Conservation (phyloP, 139 green algal species). For the Bryopsis sp. region DNA sequence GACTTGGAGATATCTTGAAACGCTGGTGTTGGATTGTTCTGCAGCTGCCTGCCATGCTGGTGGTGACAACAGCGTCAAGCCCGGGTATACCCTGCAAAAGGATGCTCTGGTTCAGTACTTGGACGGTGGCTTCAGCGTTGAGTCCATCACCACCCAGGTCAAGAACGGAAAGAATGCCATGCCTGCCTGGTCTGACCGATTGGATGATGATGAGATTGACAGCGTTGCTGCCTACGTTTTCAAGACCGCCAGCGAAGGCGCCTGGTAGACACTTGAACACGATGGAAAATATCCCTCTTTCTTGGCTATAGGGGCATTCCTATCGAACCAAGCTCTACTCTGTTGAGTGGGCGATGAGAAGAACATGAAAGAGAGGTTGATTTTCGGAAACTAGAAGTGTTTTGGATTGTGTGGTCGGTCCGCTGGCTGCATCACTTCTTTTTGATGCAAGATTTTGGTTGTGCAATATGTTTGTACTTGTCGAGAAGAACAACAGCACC, state of each 20-base stretch:
- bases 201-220: constrained; percentile 62
- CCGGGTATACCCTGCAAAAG: constrained; percentile 53
- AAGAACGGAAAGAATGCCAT: constrained; percentile 59
- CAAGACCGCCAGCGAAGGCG: constrained; percentile 33
- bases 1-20: background rate
- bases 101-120: constrained; percentile 50
- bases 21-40: background rate
- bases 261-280: too few species aligned
- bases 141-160: constrained; percentile 48
- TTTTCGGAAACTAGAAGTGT: too few species aligned
- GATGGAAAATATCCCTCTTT: too few species aligned
- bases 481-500: too few species aligned
- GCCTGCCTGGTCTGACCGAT: constrained; percentile 52
- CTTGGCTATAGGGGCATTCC: too few species aligned
- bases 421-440: too few species aligned
- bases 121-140: constrained; percentile 44
- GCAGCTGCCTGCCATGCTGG: constrained; percentile 61
- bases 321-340: too few species aligned
- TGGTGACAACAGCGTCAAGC: constrained; percentile 47
- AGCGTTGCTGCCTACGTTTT: constrained; percentile 56
- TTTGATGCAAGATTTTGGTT: too few species aligned
- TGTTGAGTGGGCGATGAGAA: too few species aligned
- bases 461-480: too few species aligned
- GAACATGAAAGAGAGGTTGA: too few species aligned
- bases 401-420: too few species aligned